phyloP scores from a whole-genome alignment of 169 alveolate species.

The Plasmodium sp. region DNA sequence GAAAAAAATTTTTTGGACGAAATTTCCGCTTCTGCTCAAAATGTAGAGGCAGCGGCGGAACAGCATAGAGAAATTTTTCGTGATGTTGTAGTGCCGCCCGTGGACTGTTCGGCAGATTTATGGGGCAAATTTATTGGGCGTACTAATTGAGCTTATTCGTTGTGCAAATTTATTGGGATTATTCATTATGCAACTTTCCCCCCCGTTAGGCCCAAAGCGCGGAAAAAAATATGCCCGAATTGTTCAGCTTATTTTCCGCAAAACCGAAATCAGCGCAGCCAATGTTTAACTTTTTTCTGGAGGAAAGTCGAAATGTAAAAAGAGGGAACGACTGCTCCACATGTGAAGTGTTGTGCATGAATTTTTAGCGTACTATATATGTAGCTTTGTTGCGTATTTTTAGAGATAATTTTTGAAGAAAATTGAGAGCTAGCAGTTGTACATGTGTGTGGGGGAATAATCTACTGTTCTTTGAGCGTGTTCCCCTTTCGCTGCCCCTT shows the following conservation, averaged over 20 bases:
- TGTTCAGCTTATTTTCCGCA: constrained; percentile 26
- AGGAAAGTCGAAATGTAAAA: constrained; percentile 48
- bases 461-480: neutral
- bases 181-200: neutral
- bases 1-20: neutral
- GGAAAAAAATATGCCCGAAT: constrained; percentile 24
- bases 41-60: neutral
- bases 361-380: neutral
- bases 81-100: neutral
- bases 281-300: constrained; percentile 38
- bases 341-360: neutral
- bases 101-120: neutral
- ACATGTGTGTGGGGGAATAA: neutral
- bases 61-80: neutral
- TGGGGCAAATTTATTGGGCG: no score
- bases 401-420: neutral
- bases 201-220: constrained; percentile 1
- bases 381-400: no score
- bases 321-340: neutral
- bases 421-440: neutral
- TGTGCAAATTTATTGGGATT: neutral
- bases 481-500: neutral
- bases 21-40: neutral
- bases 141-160: no score
- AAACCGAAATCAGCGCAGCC: constrained; percentile 9